Base-by-base conservation (phyloP, 1,139 yeast species). In the Scheffersomyces segobiensis region DNA sequence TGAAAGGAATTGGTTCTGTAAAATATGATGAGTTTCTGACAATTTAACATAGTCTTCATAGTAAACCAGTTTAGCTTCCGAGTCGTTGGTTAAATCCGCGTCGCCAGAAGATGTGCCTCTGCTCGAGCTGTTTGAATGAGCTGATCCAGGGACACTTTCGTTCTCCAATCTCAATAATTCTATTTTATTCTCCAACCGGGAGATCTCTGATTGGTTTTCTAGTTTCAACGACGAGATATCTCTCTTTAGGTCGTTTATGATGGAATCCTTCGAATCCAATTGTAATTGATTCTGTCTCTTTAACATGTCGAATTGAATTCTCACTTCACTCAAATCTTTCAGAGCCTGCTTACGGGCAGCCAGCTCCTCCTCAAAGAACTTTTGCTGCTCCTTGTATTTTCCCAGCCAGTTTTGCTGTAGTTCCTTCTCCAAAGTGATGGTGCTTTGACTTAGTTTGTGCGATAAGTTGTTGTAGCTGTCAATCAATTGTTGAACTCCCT, bases 1-100 rank as follows among this genome's bases (percentile, higher is more conserved):
- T 22, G 86, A 81, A 7, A 87, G 77, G 67, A 87, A 88, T 65
- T 88, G 93, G 12, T 84, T 78, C 65, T 89, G 93, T 26, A 90
- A 69, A 18, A 81, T 77, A 57, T 86, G 89, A 60, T 78, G 82
- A 18, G 73, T 67, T 21, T 71, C 73, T 4, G 76, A 72, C 24
- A 78, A 65, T 59, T 85, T 79, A 54, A 82, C 69, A 57, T 76
- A 83, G 39, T 75, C 82, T 3, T 68, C 71, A 56, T 70, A 69
- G 53, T 74, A 74, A n/a, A 65, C 61, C 21, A 59, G 66, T 62
- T 55, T 57, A 12, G 42, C 14, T 32, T 32, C 42, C 54, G 26
- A 18, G 60, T 58, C 17, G 59, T 60, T n/a, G 24, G 26, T 14
- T 14, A 6, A 24, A 20, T 48, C 20, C 17, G 70, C 60, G 1